Percentiles rank a stretch among this genome's conserved stretches.
Evolutionary conservation across 345 rosid genomes (phyloP).

Genomic region (Turnera subulata): DNA sequence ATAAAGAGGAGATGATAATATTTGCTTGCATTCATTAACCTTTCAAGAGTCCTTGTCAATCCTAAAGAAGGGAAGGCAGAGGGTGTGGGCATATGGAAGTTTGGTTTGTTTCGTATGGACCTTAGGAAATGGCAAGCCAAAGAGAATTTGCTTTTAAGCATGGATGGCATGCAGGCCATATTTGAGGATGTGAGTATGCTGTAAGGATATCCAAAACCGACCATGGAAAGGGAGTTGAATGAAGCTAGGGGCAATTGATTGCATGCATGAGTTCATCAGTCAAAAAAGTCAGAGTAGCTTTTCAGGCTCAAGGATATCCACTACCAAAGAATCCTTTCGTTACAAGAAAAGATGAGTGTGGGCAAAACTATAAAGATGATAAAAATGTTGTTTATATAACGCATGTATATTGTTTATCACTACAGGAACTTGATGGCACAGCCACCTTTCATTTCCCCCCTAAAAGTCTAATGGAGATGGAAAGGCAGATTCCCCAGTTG

Average conservation of each 20-base stretch:
- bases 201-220: constrained; percentile 40
- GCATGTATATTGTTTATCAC: constrained; percentile 1
- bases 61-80: constrained; percentile 10
- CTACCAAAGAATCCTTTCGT: constrained; percentile 45
- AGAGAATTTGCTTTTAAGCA: constrained; percentile 36
- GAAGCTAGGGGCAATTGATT: not conserved
- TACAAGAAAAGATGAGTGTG: constrained; percentile 32
- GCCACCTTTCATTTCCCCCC: constrained; percentile 13
- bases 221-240: constrained; percentile 10
- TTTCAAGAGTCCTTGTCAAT: constrained; percentile 20
- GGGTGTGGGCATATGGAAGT: constrained; percentile 7
- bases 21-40: constrained; percentile 12
- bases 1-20: constrained; percentile 1
- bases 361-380: constrained; percentile 12
- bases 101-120: constrained; percentile 10
- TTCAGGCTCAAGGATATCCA: constrained; percentile 35
- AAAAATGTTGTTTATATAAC: not conserved
- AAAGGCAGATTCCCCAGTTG: constrained; percentile 20
- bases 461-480: constrained; percentile 22
- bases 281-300: constrained; percentile 26
- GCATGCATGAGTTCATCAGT: not conserved
- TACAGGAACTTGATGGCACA: constrained; percentile 11
- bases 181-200: constrained; percentile 4
- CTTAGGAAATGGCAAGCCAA: constrained; percentile 7
- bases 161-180: constrained; percentile 12